Evolutionary conservation across 1,284 basidiomycete genomes (phyloP).

Genomic region (Boletus semigastroideus): DNA sequence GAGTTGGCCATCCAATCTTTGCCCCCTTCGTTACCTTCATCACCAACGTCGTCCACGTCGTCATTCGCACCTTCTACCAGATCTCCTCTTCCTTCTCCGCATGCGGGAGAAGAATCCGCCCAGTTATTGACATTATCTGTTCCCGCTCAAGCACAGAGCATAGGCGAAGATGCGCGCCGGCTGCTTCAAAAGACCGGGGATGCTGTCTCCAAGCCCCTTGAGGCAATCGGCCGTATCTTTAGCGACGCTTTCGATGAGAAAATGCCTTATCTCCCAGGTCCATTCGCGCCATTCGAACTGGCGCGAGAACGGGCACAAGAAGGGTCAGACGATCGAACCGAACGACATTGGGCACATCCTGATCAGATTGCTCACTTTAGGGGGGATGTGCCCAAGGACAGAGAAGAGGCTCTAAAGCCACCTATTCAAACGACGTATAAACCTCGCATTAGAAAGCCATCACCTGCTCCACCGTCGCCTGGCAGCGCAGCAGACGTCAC

Average conservation of each 20-base stretch:
- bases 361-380: slow-evolving; percentile 36
- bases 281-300: slow-evolving; percentile 61
- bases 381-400: slow-evolving; percentile 28
- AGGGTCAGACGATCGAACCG: slow-evolving; percentile 17
- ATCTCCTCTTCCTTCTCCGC: slow-evolving; percentile 39
- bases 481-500: slow-evolving; percentile 36
- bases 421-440: slow-evolving; percentile 73
- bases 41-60: slow-evolving; percentile 39
- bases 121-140: slow-evolving; percentile 69
- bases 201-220: slow-evolving; percentile 84
- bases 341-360: slow-evolving; percentile 38
- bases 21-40: slow-evolving; percentile 56
- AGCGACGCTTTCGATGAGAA: slow-evolving; percentile 71
- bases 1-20: slow-evolving; percentile 80
- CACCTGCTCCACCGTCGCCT: slow-evolving; percentile 34
- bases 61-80: slow-evolving; percentile 26
- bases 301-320: slow-evolving; percentile 42
- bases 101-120: slow-evolving; percentile 84
- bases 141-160: slow-evolving; percentile 45
- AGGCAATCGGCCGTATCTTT: slow-evolving; percentile 84
- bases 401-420: slow-evolving; percentile 21
- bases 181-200: slow-evolving; percentile 88
- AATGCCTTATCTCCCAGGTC: slow-evolving; percentile 57
- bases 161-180: slow-evolving; percentile 77
- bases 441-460: slow-evolving; percentile 60